Percentiles rank a stretch among this genome's conserved stretches.
These are phyloP conservation scores for Cairneyella variabilis DNA, from an alignment of 495 filamentous ascomycete genomes.

Conservation along the genomic window DNA sequence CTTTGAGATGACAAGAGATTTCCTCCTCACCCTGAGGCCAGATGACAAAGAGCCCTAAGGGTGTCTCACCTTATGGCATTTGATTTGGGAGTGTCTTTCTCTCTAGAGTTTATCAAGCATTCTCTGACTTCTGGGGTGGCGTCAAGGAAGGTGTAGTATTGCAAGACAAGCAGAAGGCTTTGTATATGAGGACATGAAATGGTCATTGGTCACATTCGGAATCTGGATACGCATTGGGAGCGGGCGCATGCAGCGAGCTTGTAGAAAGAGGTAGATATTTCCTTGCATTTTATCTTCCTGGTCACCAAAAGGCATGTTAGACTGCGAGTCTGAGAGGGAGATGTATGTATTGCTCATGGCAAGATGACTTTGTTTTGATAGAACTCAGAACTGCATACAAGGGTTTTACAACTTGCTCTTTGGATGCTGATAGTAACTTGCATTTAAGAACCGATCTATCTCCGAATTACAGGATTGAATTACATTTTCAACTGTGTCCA, in stretches of 20 bases:
- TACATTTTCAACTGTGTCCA: too few species aligned
- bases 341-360: too few species aligned
- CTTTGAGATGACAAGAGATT: conserved; percentile 89
- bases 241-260: conserved; percentile 21
- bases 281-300: conserved; percentile 6
- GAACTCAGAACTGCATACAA: too few species aligned
- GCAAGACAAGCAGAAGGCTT: conserved; percentile 22
- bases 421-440: too few species aligned
- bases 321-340: neutral
- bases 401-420: too few species aligned
- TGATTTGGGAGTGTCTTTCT: neutral
- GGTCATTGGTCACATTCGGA: conserved; percentile 12
- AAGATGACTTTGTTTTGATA: too few species aligned
- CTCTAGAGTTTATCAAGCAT: neutral
- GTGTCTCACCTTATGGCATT: neutral
- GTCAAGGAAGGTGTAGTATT: neutral
- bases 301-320: conserved; percentile 9
- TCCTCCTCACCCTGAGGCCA: conserved; percentile 58
- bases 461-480: too few species aligned
- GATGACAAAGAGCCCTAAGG: conserved; percentile 31
- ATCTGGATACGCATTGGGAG: conserved; percentile 26
- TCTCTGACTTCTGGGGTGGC: conserved; percentile 4
- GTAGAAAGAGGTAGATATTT: conserved; percentile 23
- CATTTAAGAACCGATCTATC: too few species aligned
- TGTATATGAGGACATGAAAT: conserved; percentile 22